Evolutionary conservation across 805 yeast genomes (phyloP).

Genomic region (Trichomonascus vanleenenianus): DNA sequence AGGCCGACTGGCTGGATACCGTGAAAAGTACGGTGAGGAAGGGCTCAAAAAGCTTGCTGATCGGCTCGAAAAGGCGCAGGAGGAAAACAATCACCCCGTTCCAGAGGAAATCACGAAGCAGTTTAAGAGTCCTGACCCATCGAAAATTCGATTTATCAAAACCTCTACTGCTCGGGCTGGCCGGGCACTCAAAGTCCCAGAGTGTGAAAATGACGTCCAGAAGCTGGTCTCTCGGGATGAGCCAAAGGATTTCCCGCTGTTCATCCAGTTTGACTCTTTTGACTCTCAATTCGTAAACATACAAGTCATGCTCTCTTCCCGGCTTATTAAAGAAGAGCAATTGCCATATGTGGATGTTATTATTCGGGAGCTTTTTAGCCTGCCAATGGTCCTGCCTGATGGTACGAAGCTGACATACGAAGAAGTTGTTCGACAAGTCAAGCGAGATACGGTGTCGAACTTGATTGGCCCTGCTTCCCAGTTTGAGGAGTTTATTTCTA

Average conservation of each 20-base stretch:
- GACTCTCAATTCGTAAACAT: constrained; percentile 73
- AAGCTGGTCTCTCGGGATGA: neutral
- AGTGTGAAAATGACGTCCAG: constrained; percentile 20
- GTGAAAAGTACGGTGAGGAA: constrained; percentile 43
- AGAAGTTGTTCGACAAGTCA: constrained; percentile 63
- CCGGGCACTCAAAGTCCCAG: constrained; percentile 22
- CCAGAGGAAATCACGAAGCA: constrained; percentile 56
- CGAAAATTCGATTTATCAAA: constrained; percentile 61
- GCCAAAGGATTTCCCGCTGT: constrained; percentile 34
- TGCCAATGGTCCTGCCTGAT: constrained; percentile 60
- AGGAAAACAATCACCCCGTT: constrained; percentile 63
- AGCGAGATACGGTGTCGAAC: constrained; percentile 58
- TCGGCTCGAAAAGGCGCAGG: constrained; percentile 53
- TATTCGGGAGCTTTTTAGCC: constrained; percentile 56
- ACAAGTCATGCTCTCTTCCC: constrained; percentile 52
- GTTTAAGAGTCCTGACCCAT: constrained; percentile 69
- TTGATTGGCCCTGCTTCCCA: constrained; percentile 50
- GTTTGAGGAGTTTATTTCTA: constrained; percentile 57
- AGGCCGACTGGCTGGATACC: constrained; percentile 42
- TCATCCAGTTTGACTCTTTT: constrained; percentile 70
- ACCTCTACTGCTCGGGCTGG: constrained; percentile 62
- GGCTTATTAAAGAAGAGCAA: constrained; percentile 40
- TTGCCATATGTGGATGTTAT: constrained; percentile 59
- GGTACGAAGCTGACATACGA: constrained; percentile 60
- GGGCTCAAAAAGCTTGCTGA: constrained; percentile 50